phyloP scores from a whole-genome alignment of 768 basidiomycete genomes.

The Termitomyces bulborhizus region DNA sequence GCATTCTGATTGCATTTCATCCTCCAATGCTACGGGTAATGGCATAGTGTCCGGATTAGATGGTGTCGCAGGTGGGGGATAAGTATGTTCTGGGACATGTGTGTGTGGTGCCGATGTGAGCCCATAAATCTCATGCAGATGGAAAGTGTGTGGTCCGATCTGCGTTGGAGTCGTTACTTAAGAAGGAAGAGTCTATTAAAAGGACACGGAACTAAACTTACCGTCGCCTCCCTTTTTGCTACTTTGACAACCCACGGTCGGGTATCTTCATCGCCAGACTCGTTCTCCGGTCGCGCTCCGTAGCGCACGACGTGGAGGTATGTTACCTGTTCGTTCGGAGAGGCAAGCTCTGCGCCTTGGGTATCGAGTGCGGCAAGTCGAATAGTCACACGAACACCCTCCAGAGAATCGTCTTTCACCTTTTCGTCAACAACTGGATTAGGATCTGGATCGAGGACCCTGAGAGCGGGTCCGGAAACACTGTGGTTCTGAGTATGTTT shows the following conservation, averaged over 20 bases:
- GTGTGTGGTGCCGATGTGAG: constrained; percentile 47
- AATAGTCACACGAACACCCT: constrained; percentile 76
- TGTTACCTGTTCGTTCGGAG: constrained; percentile 81
- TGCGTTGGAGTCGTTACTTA: constrained; percentile 18
- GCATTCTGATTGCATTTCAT: constrained; percentile 82
- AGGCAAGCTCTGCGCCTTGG: constrained; percentile 57
- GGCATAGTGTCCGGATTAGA: constrained; percentile 25
- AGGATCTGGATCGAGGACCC: constrained; percentile 71
- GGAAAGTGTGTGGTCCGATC: constrained; percentile 94
- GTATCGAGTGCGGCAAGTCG: constrained; percentile 77
- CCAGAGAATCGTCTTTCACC: constrained; percentile 34
- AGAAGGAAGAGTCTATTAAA: background rate
- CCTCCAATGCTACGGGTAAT: constrained; percentile 33
- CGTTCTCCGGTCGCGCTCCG: constrained; percentile 37
- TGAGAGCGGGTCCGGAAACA: constrained; percentile 71
- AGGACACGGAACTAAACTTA: constrained; percentile 21
- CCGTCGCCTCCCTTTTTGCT: constrained; percentile 85
- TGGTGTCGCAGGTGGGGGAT: constrained; percentile 14
- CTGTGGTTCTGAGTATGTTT: constrained; percentile 44
- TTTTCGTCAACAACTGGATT: constrained; percentile 27
- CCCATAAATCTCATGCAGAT: constrained; percentile 93
- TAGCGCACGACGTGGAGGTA: constrained; percentile 82
- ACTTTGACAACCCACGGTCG: constrained; percentile 91
- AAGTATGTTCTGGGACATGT: constrained; percentile 13
- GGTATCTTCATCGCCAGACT: constrained; percentile 45